Percentiles rank a stretch among this genome's conserved stretches.
Conservation (phyloP, 768 basidiomycete species). For the Dentipellis sp. region DNA sequence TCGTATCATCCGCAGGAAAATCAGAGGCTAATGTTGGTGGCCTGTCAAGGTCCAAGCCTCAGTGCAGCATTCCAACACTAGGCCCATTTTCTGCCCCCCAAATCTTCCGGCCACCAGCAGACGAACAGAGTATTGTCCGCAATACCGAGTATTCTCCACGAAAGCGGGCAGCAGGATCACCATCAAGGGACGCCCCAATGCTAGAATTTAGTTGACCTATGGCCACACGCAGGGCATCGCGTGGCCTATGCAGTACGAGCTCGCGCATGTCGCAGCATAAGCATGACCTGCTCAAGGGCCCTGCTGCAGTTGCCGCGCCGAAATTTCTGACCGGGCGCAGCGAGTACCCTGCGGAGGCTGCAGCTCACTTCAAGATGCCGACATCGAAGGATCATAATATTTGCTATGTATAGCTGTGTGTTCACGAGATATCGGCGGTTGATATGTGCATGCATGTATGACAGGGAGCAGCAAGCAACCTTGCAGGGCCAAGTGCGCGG, state of each 20-base stretch:
- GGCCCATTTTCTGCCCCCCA: not conserved
- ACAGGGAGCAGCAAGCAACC: conserved; percentile 59
- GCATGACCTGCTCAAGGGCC: conserved; percentile 22
- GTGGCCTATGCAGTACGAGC: conserved; percentile 36
- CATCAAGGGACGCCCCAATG: not conserved
- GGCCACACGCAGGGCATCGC: conserved; percentile 16
- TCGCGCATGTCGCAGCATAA: conserved; percentile 29
- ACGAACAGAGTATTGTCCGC: not conserved
- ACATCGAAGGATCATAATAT: not conserved
- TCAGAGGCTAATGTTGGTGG: not conserved
- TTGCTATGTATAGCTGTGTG: conserved; percentile 1
- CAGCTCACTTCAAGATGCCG: too few relatives aligned
- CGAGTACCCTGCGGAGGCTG: too few relatives aligned
- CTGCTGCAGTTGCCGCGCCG: conserved; percentile 22
- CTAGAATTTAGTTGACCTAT: not conserved
- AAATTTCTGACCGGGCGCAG: not conserved
- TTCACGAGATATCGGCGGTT: not conserved
- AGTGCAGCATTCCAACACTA: not conserved
- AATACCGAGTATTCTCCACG: not conserved
- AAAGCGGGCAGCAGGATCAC: not conserved
- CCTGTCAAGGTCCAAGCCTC: too few relatives aligned
- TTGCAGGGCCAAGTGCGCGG: conserved; percentile 45
- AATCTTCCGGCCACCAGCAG: not conserved
- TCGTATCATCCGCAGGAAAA: not conserved
- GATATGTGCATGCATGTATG: conserved; percentile 24